Conservation (phyloP, 2,329 filamentous ascomycete genomes). For the Cadophora gregata region DNA sequence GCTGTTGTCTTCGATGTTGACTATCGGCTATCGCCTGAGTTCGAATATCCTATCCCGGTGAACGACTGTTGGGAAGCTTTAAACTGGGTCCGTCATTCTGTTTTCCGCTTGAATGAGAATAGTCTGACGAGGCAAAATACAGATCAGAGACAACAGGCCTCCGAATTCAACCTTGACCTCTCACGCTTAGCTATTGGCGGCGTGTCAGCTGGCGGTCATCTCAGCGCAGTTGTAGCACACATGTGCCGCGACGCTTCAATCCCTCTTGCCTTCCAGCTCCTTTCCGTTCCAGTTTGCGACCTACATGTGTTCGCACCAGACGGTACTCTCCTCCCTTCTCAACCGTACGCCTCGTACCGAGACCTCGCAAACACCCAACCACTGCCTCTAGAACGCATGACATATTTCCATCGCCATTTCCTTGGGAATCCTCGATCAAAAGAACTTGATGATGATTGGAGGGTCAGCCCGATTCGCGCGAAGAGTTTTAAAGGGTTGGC, state of each 20-base stretch:
- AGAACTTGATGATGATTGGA: conserved; percentile 20
- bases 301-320: conserved; percentile 26
- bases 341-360: conserved; percentile 31
- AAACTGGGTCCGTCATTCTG: conserved; percentile 45
- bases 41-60: conserved; percentile 51
- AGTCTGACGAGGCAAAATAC: background rate
- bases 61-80: conserved; percentile 53
- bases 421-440: conserved; percentile 23
- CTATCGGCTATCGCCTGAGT: conserved; percentile 52
- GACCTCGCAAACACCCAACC: conserved; percentile 30
- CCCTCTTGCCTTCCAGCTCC: conserved; percentile 33
- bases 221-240: conserved; percentile 32
- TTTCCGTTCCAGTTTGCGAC: conserved; percentile 32
- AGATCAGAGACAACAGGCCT: conserved; percentile 27
- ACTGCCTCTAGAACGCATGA: conserved; percentile 30
- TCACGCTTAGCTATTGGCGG: conserved; percentile 33
- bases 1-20: conserved; percentile 52
- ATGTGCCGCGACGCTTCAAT: conserved; percentile 30
- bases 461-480: conserved; percentile 39
- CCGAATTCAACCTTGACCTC: conserved; percentile 33
- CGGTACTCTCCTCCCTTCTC: background rate
- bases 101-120: background rate
- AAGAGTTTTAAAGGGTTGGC: conserved; percentile 41
- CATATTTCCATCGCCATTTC: conserved; percentile 31
- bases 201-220: conserved; percentile 32